Conservation (phyloP, 352 stramenopile genomes). For the Phytopythium litorale region DNA sequence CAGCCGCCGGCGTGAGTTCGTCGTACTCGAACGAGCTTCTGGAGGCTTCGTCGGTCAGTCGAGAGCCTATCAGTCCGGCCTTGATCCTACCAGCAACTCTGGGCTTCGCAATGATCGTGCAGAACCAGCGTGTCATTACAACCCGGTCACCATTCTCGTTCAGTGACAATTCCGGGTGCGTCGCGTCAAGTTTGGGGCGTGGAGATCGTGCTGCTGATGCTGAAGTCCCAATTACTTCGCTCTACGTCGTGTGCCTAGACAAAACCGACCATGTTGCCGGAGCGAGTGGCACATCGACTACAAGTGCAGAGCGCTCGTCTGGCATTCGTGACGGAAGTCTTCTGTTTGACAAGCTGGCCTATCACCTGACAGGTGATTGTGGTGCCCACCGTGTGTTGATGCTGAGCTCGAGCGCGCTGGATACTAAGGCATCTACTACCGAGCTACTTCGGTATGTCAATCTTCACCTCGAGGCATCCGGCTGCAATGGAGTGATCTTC, state of each 20-base stretch:
- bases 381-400: slow-evolving; percentile 12
- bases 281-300: not conserved
- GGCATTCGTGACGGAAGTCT: not conserved
- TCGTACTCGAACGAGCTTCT: slow-evolving; percentile 73
- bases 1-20: slow-evolving; percentile 29
- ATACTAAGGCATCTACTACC: slow-evolving; percentile 6
- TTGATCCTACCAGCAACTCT: slow-evolving; percentile 20
- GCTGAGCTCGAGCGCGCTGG: slow-evolving; percentile 10
- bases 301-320: not conserved
- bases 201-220: not conserved
- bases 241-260: slow-evolving; percentile 32
- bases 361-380: slow-evolving; percentile 4
- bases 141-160: slow-evolving; percentile 28
- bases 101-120: slow-evolving; percentile 31
- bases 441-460: slow-evolving; percentile 12
- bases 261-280: slow-evolving; percentile 14
- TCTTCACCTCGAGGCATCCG: slow-evolving; percentile 2
- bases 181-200: not conserved
- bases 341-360: not conserved
- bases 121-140: slow-evolving; percentile 34
- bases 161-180: slow-evolving; percentile 4
- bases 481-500: slow-evolving; percentile 9
- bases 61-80: slow-evolving; percentile 16
- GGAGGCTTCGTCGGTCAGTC: slow-evolving; percentile 12
- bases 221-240: not conserved